Conservation (phyloP, 495 filamentous ascomycete species). For the Lasiosphaeriaceae sp. region DNA sequence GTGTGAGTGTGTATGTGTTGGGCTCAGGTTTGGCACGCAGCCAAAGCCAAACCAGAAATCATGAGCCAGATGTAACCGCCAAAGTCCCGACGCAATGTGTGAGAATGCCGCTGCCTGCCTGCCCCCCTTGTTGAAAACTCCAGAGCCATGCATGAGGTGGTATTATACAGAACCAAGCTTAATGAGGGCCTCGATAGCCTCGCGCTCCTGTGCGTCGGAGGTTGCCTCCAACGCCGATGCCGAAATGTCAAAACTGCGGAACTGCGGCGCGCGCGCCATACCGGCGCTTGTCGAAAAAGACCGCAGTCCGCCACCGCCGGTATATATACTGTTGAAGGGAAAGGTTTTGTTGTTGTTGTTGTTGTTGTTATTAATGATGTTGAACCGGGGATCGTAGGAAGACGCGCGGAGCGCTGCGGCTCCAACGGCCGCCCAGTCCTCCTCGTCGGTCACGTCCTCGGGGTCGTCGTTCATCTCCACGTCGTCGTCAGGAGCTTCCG, state of each 20-base stretch:
- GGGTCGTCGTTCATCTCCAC: conserved; percentile 62
- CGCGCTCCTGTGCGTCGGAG: conserved; percentile 69
- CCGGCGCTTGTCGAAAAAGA: conserved; percentile 43
- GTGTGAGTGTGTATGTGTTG: no score
- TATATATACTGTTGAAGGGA: conserved; percentile 45
- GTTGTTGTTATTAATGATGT: neutral
- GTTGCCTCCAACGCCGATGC: conserved; percentile 44
- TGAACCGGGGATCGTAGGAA: conserved; percentile 47
- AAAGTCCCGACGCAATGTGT: no score
- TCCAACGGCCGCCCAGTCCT: conserved; percentile 92
- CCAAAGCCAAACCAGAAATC: no score
- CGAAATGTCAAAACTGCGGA: conserved; percentile 46
- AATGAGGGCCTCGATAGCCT: conserved; percentile 79
- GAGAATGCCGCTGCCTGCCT: neutral
- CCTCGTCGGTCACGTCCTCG: conserved; percentile 89
- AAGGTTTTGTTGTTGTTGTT: conserved; percentile 23
- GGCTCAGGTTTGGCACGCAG: no score
- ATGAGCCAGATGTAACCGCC: no score
- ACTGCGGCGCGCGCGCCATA: conserved; percentile 46
- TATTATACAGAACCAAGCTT: conserved; percentile 83
- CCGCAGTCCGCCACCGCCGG: conserved; percentile 37
- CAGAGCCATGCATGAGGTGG: conserved; percentile 39
- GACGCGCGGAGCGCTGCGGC: conserved; percentile 76
- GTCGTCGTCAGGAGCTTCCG: conserved; percentile 69
- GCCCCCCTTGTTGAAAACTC: conserved; percentile 38